phyloP scores from a whole-genome alignment of 495 filamentous ascomycete species.

The Neurospora sp. region DNA sequence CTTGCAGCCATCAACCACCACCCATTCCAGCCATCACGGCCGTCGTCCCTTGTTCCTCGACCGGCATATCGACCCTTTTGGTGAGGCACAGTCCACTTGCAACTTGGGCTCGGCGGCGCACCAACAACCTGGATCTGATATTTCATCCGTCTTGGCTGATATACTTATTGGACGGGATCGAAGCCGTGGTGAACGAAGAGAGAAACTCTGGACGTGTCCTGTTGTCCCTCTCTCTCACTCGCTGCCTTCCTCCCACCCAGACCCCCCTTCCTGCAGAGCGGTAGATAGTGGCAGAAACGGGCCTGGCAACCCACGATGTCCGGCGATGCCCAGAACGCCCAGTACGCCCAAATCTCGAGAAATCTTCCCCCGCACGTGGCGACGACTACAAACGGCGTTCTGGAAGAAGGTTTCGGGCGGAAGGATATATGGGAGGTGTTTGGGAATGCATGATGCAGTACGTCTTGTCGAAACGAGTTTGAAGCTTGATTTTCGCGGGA shows the following conservation, averaged over 20 bases:
- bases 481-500: not conserved
- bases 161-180: slow-evolving; percentile 7
- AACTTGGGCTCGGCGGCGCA: not conserved
- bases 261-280: not conserved
- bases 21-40: not conserved
- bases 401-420: slow-evolving; percentile 23
- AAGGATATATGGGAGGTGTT: slow-evolving; percentile 16
- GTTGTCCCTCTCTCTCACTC: not conserved
- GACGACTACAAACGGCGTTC: slow-evolving; percentile 15
- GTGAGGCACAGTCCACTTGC: not conserved
- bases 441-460: not conserved
- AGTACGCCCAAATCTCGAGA: not conserved
- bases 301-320: not conserved
- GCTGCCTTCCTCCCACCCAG: not conserved
- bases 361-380: slow-evolving; percentile 22
- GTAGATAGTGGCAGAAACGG: not conserved
- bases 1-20: slow-evolving; percentile 3
- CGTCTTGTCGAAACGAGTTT: not conserved
- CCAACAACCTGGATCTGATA: slow-evolving; percentile 19
- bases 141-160: slow-evolving; percentile 21
- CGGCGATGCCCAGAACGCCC: slow-evolving; percentile 2
- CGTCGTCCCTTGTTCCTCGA: not conserved
- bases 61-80: not conserved
- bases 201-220: slow-evolving; percentile 1
- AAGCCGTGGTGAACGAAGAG: not conserved